These are phyloP conservation scores for Cynara cardunculus DNA, from an alignment of 129 eudicot species.

Conservation along the genomic window DNA sequence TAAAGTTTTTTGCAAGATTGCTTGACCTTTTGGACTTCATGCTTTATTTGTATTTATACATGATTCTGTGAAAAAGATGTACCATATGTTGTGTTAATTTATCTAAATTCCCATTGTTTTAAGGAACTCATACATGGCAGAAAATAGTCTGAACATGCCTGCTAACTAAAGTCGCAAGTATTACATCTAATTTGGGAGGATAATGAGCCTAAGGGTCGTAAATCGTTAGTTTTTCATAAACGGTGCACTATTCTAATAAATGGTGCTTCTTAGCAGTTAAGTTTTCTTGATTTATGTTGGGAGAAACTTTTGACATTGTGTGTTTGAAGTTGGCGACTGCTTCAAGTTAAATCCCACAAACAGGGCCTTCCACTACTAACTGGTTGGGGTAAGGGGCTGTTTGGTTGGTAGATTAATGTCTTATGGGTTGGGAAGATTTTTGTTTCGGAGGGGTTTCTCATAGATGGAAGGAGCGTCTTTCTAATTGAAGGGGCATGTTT, in stretches of 20 bases:
- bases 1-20: neutral
- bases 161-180: neutral
- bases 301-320: slow-evolving; percentile 2
- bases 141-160: neutral
- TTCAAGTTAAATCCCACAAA: slow-evolving; percentile 2
- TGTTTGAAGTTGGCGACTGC: neutral
- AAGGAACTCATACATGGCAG: neutral
- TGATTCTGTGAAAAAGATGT: neutral
- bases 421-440: too few relatives aligned
- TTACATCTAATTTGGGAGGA: neutral
- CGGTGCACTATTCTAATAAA: neutral
- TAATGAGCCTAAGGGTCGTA: neutral
- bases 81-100: neutral
- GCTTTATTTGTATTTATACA: neutral
- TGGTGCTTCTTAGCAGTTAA: slow-evolving; percentile 1
- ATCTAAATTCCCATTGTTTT: neutral
- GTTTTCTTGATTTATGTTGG: neutral
- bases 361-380: slow-evolving; percentile 21
- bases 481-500: too few relatives aligned
- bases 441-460: too few relatives aligned
- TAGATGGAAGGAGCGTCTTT: too few relatives aligned
- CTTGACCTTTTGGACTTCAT: slow-evolving; percentile 4
- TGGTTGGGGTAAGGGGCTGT: slow-evolving; percentile 1
- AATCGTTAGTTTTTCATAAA: neutral
- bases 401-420: too few relatives aligned